Base-by-base conservation (phyloP, 768 basidiomycete species). In the Tubosaeta sp. region DNA sequence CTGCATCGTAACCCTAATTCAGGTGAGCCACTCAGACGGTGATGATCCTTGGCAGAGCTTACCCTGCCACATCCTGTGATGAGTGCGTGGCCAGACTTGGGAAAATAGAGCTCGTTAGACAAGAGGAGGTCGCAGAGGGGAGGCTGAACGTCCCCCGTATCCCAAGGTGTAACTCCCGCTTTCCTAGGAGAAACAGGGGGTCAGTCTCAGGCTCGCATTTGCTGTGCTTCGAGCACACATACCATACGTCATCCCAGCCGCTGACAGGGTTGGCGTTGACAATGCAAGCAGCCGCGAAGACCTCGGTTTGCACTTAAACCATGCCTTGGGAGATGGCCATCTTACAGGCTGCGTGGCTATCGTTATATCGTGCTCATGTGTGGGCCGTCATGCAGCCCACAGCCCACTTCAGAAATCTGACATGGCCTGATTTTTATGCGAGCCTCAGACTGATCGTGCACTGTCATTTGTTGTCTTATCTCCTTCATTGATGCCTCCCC, bases 91-190 rank as follows among this genome's bases (percentile, higher is more conserved):
- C 73, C 74, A 44, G 50, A 41, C 29, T 52, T 70, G 6, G 84
- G 79, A 41, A 80, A 70, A 1, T 73, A 63, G 12, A 83, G 58
- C 26, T 71, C 65, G 16, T 70, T 70, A 1, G 75, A 75, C 43
- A 78, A 69, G 26, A 86, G 60, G 1, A 83, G 64, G 46, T 82
- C 79, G 19, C 62, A 66, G 50, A 87, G 68, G 1, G 84, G 75
- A 5, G 80, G 83, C 57, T 86, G 85, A 5, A 72, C 60, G 5
- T 70, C 65, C 3, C 82, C 78, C 5, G 63, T 60, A 56, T 87
- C 85, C 85, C 86, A 88, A 1, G 86, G 86, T 0, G 82, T 85
- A 1, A 81, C 49, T 0, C 72, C 69, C 1, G 65, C 57, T 59
- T 77, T 69, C 81, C 82, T 80, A 54, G 10, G 19, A 37, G 17